phyloP scores from a whole-genome alignment of 768 basidiomycete species.

The Mycena epipterygia region DNA sequence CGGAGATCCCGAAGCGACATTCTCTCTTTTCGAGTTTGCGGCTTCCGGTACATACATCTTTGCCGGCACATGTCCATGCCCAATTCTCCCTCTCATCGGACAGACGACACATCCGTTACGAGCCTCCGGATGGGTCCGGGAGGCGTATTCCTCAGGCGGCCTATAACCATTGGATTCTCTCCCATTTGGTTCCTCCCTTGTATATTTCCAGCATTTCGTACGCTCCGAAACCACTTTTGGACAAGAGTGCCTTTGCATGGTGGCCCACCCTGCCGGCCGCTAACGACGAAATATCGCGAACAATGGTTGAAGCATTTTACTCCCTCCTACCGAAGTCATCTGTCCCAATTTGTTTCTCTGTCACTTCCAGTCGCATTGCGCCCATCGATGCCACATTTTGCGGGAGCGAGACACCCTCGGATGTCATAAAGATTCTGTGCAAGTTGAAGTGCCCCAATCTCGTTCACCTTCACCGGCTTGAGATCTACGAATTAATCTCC shows the following conservation, averaged over 20 bases:
- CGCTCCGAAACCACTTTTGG: neutral
- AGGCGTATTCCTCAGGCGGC: constrained; percentile 32
- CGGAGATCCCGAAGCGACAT: neutral
- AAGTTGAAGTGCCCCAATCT: constrained; percentile 6
- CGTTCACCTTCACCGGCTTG: constrained; percentile 8
- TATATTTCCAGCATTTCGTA: constrained; percentile 31
- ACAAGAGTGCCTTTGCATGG: constrained; percentile 18
- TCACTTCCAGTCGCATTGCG: constrained; percentile 16
- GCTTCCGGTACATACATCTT: constrained; percentile 36
- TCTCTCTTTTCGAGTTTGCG: constrained; percentile 39
- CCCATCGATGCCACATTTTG: constrained; percentile 32
- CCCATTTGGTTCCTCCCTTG: constrained; percentile 31
- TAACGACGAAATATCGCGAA: constrained; percentile 27
- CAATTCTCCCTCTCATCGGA: constrained; percentile 39
- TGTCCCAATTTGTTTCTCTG: constrained; percentile 24
- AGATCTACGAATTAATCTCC: neutral
- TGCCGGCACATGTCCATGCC: constrained; percentile 39
- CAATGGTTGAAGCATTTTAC: constrained; percentile 34
- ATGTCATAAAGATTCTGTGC: constrained; percentile 14
- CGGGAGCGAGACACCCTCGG: neutral
- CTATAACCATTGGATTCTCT: constrained; percentile 41
- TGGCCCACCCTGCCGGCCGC: constrained; percentile 32
- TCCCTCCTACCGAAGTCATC: constrained; percentile 4
- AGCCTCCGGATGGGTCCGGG: constrained; percentile 35
- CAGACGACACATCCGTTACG: constrained; percentile 38